Percentiles rank a stretch among this genome's conserved stretches.
phyloP scores from a whole-genome alignment of 306 rosid species.

The Pterocarpus santalinus region DNA sequence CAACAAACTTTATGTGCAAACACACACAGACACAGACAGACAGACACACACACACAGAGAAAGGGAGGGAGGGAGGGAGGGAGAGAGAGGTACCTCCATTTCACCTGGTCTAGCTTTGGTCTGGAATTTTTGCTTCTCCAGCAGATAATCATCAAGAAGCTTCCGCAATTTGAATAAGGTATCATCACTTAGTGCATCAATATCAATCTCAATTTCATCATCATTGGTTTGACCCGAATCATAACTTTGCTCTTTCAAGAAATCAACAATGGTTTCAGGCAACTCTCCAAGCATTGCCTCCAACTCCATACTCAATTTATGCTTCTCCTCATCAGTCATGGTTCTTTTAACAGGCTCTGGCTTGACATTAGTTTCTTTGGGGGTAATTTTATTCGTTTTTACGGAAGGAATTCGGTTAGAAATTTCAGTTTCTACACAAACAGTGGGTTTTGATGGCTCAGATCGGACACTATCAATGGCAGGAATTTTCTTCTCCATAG shows the following conservation, averaged over 20 bases:
- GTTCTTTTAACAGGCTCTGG: constrained; percentile 53
- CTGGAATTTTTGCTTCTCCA: constrained; percentile 68
- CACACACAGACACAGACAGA: background rate
- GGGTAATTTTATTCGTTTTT: constrained; percentile 65
- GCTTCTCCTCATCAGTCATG: constrained; percentile 75
- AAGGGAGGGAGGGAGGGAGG: background rate
- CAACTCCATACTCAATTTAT: constrained; percentile 73
- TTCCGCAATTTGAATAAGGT: constrained; percentile 73
- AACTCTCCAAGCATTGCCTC: constrained; percentile 73
- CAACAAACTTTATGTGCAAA: background rate
- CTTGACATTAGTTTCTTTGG: constrained; percentile 51
- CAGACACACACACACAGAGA: background rate
- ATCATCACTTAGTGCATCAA: constrained; percentile 81
- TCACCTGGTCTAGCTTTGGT: constrained; percentile 73
- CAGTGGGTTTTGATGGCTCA: constrained; percentile 55
- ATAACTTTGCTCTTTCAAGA: constrained; percentile 72
- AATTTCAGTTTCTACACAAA: constrained; percentile 53
- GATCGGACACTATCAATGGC: constrained; percentile 48
- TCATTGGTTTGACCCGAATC: constrained; percentile 64
- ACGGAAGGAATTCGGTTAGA: constrained; percentile 56
- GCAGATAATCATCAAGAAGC: constrained; percentile 76
- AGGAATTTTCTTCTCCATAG: constrained; percentile 76
- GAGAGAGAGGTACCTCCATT: constrained; percentile 67
- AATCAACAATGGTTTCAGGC: constrained; percentile 79
- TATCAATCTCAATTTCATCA: constrained; percentile 93